phyloP scores from a whole-genome alignment of 192 early-diverging fungal species.

The Coemansia umbellata region DNA sequence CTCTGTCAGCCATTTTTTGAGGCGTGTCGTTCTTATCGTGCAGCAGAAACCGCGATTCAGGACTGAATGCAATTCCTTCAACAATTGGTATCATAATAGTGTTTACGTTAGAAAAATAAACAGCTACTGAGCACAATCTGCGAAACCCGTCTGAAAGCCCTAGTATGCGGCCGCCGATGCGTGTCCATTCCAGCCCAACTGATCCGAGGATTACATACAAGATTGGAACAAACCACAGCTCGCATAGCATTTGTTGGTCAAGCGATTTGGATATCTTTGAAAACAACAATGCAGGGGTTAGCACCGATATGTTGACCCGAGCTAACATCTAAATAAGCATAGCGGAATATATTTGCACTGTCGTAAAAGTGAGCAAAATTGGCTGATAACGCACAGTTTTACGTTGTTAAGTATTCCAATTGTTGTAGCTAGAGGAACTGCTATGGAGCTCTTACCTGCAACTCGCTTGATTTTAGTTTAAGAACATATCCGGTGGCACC shows the following conservation, averaged over 20 bases:
- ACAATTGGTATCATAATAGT: conserved; percentile 64
- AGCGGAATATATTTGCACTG: no score
- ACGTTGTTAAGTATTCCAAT: no score
- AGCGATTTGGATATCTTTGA: conserved; percentile 64
- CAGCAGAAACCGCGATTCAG: conserved; percentile 37
- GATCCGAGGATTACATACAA: conserved; percentile 30
- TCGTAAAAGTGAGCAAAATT: no score
- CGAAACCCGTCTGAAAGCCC: conserved; percentile 53
- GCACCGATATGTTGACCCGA: conserved; percentile 57
- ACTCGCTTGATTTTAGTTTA: conserved; percentile 6
- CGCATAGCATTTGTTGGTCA: conserved; percentile 54
- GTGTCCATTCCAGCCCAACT: conserved; percentile 22
- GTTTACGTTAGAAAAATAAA: conserved; percentile 69
- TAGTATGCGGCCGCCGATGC: conserved; percentile 12
- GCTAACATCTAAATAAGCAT: conserved; percentile 20
- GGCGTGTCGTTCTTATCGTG: conserved; percentile 35
- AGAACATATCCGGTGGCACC: conserved; percentile 18
- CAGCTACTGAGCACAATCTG: conserved; percentile 57
- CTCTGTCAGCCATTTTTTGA: conserved; percentile 42
- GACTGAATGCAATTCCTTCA: conserved; percentile 50
- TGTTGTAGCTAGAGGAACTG: no score
- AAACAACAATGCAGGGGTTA: conserved; percentile 72
- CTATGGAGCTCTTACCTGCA: conserved; percentile 29
- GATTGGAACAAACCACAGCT: conserved; percentile 65
- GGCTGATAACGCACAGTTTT: no score